Evolutionary conservation across 2,329 filamentous ascomycete species (phyloP).

Genomic region (Ascochyta lentis): DNA sequence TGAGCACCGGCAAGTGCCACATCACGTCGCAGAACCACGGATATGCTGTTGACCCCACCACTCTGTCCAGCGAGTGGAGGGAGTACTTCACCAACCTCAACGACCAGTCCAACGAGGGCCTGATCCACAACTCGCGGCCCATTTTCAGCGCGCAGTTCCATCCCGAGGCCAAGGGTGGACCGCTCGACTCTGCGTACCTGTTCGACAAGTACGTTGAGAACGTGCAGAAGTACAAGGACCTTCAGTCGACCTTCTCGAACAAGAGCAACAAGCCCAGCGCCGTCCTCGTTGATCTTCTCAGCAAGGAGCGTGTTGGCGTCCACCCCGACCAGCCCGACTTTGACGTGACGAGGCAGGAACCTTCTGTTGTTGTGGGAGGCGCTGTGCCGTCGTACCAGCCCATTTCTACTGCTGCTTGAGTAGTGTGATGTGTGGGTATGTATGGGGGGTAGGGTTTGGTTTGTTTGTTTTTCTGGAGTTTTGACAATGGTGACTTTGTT

Average conservation of each 20-base stretch:
- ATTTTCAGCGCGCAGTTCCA: conserved; percentile 99
- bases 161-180: conserved; percentile 95
- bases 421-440: background rate
- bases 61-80: conserved; percentile 85
- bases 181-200: conserved; percentile 92
- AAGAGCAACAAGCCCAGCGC: conserved; percentile 88
- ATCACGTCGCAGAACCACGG: conserved; percentile 99
- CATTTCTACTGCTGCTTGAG: conserved; percentile 42
- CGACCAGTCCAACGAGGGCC: conserved; percentile 95
- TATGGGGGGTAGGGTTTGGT: background rate
- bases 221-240: conserved; percentile 87
- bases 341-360: conserved; percentile 35
- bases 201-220: conserved; percentile 96
- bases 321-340: conserved; percentile 50
- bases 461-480: background rate
- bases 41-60: conserved; percentile 88
- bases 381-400: conserved; percentile 43
- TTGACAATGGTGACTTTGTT: background rate
- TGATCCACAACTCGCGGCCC: conserved; percentile 94
- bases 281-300: conserved; percentile 86
- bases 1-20: conserved; percentile 96
- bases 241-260: conserved; percentile 72
- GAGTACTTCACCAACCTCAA: conserved; percentile 99
- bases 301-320: conserved; percentile 94
- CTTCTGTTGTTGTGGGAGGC: conserved; percentile 36